phyloP scores from a whole-genome alignment of 208 protist genomes.

The Acanthamoeba culbertsoni region DNA sequence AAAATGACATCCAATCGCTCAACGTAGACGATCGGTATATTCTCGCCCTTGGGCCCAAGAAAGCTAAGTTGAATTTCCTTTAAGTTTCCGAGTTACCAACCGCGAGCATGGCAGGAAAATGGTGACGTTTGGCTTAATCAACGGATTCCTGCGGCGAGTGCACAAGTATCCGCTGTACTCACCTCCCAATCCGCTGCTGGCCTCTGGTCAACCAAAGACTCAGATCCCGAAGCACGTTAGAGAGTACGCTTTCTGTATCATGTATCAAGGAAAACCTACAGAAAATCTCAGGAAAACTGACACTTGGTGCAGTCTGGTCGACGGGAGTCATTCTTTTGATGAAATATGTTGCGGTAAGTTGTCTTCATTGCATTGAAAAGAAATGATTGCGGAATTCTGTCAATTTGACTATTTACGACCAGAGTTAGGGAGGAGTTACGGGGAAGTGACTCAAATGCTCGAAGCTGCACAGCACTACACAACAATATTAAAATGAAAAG shows the following conservation, averaged over 20 bases:
- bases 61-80: too few relatives aligned
- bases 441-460: conserved; percentile 1
- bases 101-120: background rate
- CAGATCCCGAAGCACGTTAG: conserved; percentile 1
- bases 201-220: background rate
- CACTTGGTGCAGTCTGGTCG: background rate
- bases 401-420: background rate
- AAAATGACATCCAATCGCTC: conserved; percentile 11
- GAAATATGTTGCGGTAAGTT: conserved; percentile 47
- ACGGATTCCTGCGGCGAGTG: conserved; percentile 46
- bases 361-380: background rate
- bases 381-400: background rate
- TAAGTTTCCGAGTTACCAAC: background rate
- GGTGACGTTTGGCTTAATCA: conserved; percentile 55
- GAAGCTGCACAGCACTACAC: conserved; percentile 16
- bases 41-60: too few relatives aligned
- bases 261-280: background rate
- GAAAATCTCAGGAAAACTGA: background rate
- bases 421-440: background rate
- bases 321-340: conserved; percentile 38
- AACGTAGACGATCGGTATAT: conserved; percentile 54
- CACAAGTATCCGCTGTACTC: conserved; percentile 60
- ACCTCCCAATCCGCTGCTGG: background rate
- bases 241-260: background rate
- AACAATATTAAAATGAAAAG: conserved; percentile 7